A percentile compares a stretch with the other conserved stretches of the same genome.
Conservation (phyloP, 495 filamentous ascomycete genomes). For the Daldinia loculata region DNA sequence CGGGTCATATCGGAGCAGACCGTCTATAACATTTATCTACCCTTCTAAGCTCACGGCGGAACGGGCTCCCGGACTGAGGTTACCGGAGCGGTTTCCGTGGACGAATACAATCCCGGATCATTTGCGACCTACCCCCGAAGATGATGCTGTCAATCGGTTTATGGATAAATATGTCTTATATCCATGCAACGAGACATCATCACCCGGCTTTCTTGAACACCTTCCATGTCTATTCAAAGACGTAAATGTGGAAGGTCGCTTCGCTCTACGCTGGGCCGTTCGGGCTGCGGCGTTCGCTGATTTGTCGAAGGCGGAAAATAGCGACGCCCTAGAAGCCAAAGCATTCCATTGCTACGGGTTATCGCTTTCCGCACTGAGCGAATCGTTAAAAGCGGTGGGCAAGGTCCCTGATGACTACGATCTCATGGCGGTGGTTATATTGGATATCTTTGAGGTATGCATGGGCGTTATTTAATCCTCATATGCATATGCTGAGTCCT, state of each 20-base stretch:
- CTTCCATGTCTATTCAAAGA: constrained; percentile 48
- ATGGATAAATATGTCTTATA: constrained; percentile 51
- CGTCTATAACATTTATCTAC: constrained; percentile 9
- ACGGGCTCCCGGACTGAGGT: constrained; percentile 18
- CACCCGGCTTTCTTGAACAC: constrained; percentile 49
- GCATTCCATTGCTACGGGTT: constrained; percentile 47
- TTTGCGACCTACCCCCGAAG: constrained; percentile 35
- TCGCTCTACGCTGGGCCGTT: constrained; percentile 49
- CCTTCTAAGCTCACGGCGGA: constrained; percentile 31
- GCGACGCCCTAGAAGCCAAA: constrained; percentile 29
- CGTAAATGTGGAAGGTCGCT: constrained; percentile 45
- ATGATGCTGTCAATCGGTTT: constrained; percentile 43
- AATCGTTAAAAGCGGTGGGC: constrained; percentile 28
- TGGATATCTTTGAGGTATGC: constrained; percentile 50
- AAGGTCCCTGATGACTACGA: constrained; percentile 48
- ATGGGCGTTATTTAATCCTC: neutral
- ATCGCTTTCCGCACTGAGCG: constrained; percentile 44
- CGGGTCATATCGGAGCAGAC: neutral
- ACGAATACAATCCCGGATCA: constrained; percentile 4
- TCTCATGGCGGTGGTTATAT: constrained; percentile 50
- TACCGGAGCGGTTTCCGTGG: constrained; percentile 13
- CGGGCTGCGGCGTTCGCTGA: constrained; percentile 46
- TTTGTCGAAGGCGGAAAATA: constrained; percentile 38
- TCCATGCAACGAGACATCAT: constrained; percentile 46
- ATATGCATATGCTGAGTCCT: constrained; percentile 1